A percentile compares a stretch with the other conserved stretches of the same genome.
Evolutionary conservation across 2,329 filamentous ascomycete species (phyloP).

Genomic region (Trichoderma sp.): DNA sequence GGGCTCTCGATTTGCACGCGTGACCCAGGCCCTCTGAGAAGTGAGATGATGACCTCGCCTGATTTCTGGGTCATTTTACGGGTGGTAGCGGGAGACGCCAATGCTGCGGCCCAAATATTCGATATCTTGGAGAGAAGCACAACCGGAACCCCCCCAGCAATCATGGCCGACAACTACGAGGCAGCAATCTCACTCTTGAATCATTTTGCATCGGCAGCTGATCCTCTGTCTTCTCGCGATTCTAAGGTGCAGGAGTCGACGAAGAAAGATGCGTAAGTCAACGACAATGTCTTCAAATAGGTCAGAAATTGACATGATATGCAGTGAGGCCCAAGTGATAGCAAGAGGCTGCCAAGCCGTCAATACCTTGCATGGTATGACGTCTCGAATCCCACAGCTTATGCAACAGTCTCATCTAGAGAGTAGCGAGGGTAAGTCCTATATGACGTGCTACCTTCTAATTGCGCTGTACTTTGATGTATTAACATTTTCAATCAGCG

Average conservation of each 20-base stretch:
- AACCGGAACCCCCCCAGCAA: constrained; percentile 70
- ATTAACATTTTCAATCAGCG: constrained; percentile 49
- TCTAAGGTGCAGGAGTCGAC: background rate
- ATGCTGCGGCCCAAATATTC: constrained; percentile 77
- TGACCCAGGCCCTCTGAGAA: constrained; percentile 73
- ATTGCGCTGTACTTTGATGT: background rate
- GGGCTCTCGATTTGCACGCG: constrained; percentile 79
- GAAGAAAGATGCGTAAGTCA: background rate
- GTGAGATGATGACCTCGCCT: constrained; percentile 91
- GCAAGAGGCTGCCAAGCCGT: constrained; percentile 78
- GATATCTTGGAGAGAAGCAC: constrained; percentile 80
- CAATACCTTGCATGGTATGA: constrained; percentile 77
- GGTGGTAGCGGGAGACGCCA: constrained; percentile 65
- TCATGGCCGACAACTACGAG: constrained; percentile 95
- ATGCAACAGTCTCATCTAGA: constrained; percentile 94
- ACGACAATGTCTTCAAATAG: background rate
- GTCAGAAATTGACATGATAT: constrained; percentile 46
- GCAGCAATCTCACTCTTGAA: constrained; percentile 80
- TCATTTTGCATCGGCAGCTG: constrained; percentile 82
- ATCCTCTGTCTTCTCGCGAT: constrained; percentile 3
- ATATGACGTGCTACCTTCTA: background rate
- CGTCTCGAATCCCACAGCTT: constrained; percentile 74
- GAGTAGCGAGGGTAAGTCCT: constrained; percentile 66
- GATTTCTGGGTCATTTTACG: constrained; percentile 95
- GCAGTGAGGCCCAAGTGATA: constrained; percentile 55